Percentiles rank a stretch among this genome's conserved stretches.
Conservation (phyloP, 129 eudicot species). For the Daucus carota region DNA sequence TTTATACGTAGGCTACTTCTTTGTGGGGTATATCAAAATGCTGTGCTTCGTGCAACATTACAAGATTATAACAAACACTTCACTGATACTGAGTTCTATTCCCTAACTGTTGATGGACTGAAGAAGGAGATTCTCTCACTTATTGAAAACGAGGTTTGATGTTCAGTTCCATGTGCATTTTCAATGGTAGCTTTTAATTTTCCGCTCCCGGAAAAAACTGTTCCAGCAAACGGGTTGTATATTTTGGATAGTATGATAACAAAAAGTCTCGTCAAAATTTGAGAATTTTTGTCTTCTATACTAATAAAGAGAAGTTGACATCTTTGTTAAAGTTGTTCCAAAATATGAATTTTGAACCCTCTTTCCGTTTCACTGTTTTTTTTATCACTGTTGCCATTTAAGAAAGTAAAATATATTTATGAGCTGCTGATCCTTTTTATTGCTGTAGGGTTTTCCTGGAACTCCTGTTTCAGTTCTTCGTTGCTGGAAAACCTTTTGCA, state of each 20-base stretch:
- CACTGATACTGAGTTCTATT: slow-evolving; percentile 66
- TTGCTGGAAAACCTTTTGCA: slow-evolving; percentile 68
- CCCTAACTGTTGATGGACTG: slow-evolving; percentile 70
- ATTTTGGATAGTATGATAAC: neutral
- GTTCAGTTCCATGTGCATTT: neutral
- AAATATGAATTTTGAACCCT: neutral
- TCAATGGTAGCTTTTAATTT: neutral
- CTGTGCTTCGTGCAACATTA: slow-evolving; percentile 56
- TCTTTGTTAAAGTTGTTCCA: neutral
- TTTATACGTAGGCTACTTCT: slow-evolving; percentile 67
- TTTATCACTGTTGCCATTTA: no score
- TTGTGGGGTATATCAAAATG: slow-evolving; percentile 64
- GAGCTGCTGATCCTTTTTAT: slow-evolving; percentile 18
- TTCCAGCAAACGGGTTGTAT: neutral
- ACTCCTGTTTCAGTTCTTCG: slow-evolving; percentile 54
- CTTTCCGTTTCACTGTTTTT: neutral
- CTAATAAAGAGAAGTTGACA: neutral
- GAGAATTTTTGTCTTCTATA: neutral
- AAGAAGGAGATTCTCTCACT: slow-evolving; percentile 66
- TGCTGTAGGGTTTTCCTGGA: slow-evolving; percentile 58
- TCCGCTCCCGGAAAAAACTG: neutral
- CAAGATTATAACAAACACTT: slow-evolving; percentile 72
- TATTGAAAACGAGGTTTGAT: slow-evolving; percentile 69
- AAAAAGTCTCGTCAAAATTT: neutral
- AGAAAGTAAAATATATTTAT: neutral